Base-by-base conservation (phyloP, 306 rosid species). In the Quercus glauca region DNA sequence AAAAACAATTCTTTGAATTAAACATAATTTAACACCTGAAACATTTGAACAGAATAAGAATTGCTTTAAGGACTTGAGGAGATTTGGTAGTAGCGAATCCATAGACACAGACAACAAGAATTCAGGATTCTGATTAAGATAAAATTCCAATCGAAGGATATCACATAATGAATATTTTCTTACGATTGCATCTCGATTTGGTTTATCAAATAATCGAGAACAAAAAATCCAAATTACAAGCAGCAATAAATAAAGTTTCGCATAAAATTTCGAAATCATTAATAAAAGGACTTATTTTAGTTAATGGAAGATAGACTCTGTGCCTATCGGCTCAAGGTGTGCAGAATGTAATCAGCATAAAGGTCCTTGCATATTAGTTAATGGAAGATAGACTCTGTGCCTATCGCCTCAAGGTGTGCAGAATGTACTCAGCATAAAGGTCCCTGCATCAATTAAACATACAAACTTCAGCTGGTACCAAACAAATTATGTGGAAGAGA, bases 341-440 rank as follows among this genome's bases (percentile, higher is more conserved):
- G 95, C 78, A 95, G 65, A 80, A 95, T 86, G 85, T 91, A 92
- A 86, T 95, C 99, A 0, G 90, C 92, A 76, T 91, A 94, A 51
- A 94, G 99, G 82, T 95, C 97, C 98, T 97, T 95, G 92, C 90
- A 88, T 59, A 8, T 41, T 41, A 41, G 71, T 43, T 55, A 35
- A 57, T 64, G 80, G 79, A 78, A 63, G 8, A 74, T 26, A 20
- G 81, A 53, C 74, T 74, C 70, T 15, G 77, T 26, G 81, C 81
- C 79, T 91, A 95, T 80, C 92, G 82, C 93, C 95, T 92, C 91
- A 92, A 84, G 68, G 91, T 91, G 75, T 85, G 95, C 78, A 95
- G 65, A 80, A 95, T 86, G 85, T 95, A 95, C 88, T 95, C 99
- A 1, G 90, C 92, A 77, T 92, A 94, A 41, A 94, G 99, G 83